Conservation (phyloP, 768 basidiomycete genomes). For the Boletus reticulatus region DNA sequence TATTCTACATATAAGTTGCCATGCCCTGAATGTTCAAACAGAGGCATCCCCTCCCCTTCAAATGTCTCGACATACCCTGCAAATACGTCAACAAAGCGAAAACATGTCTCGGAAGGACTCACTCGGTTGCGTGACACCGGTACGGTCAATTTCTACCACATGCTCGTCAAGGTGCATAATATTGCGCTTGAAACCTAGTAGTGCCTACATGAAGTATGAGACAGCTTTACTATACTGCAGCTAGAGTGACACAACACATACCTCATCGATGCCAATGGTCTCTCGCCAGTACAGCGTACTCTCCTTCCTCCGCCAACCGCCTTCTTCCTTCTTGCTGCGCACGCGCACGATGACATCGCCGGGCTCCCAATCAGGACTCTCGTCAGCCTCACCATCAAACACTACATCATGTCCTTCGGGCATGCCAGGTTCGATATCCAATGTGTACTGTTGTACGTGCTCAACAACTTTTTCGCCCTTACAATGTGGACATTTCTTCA, state of each 20-base stretch:
- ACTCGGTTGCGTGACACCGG: constrained; percentile 92
- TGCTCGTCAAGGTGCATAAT: constrained; percentile 92
- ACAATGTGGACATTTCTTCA: constrained; percentile 79
- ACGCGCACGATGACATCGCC: constrained; percentile 91
- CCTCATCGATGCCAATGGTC: constrained; percentile 89
- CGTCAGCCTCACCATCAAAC: constrained; percentile 96
- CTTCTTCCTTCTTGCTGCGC: constrained; percentile 70
- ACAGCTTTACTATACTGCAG: neutral
- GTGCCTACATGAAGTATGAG: constrained; percentile 53
- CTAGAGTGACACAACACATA: neutral
- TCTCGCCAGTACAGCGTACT: constrained; percentile 90
- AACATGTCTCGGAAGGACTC: constrained; percentile 9
- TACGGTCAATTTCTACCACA: constrained; percentile 62
- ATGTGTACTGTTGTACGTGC: constrained; percentile 75
- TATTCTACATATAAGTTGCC: constrained; percentile 95
- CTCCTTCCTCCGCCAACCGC: constrained; percentile 88
- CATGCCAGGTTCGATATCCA: constrained; percentile 85
- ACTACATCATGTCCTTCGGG: constrained; percentile 92
- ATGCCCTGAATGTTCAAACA: constrained; percentile 52
- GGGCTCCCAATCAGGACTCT: constrained; percentile 93
- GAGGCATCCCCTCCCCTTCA: constrained; percentile 87
- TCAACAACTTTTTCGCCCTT: constrained; percentile 78
- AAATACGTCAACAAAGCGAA: neutral
- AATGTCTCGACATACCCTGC: constrained; percentile 85
- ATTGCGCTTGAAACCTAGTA: constrained; percentile 95